Evolutionary conservation across 2,329 filamentous ascomycete genomes (phyloP).

Genomic region (Colletotrichum tamarilloi): DNA sequence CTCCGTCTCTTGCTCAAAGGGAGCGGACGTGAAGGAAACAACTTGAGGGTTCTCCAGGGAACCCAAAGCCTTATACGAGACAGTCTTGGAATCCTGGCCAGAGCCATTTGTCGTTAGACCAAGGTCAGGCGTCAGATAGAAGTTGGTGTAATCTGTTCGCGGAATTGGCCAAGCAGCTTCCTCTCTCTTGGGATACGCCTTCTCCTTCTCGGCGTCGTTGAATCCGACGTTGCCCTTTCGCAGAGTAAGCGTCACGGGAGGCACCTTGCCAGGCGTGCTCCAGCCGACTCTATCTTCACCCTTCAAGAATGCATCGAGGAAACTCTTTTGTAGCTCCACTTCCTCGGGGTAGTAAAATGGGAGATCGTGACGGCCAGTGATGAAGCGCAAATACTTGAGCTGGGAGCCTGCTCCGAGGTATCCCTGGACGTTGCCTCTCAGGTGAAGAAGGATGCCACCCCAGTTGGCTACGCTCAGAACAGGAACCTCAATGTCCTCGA

Average conservation of each 20-base stretch:
- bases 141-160: constrained; percentile 71
- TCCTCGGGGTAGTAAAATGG: constrained; percentile 79
- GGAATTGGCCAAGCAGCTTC: constrained; percentile 76
- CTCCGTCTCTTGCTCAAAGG: constrained; percentile 73
- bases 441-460: constrained; percentile 76
- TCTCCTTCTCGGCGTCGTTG: constrained; percentile 72
- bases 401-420: constrained; percentile 72
- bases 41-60: constrained; percentile 63
- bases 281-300: constrained; percentile 72
- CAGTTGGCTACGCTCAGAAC: constrained; percentile 76
- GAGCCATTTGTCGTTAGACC: constrained; percentile 49
- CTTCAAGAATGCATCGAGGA: constrained; percentile 78
- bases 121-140: constrained; percentile 63
- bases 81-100: constrained; percentile 38
- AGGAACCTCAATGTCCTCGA: constrained; percentile 75
- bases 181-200: constrained; percentile 61
- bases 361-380: constrained; percentile 76
- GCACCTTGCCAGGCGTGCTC: constrained; percentile 65
- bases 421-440: constrained; percentile 76
- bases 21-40: constrained; percentile 66
- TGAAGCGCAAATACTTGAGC: constrained; percentile 76
- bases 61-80: constrained; percentile 71
- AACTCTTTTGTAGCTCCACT: constrained; percentile 74
- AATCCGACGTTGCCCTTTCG: constrained; percentile 75
- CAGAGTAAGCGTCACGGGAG: constrained; percentile 70